phyloP scores from a whole-genome alignment of 805 yeast species.

The Nakazawaea ernobii region DNA sequence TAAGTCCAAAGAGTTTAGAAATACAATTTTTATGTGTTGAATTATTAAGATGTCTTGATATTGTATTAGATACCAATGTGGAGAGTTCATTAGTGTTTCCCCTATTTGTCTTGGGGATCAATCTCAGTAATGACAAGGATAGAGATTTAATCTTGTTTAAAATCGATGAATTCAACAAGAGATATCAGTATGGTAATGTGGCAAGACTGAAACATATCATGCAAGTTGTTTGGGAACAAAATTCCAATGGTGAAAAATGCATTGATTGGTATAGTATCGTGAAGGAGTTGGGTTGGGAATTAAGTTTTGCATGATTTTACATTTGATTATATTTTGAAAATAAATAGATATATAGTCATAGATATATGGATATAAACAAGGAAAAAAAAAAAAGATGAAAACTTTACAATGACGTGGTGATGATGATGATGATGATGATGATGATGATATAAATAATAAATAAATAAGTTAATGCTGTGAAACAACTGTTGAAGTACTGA shows the following conservation, averaged over 20 bases:
- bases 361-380: too few species aligned
- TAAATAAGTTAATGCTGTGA: neutral
- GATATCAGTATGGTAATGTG: slow-evolving; percentile 67
- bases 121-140: slow-evolving; percentile 48
- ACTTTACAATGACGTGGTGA: too few species aligned
- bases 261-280: slow-evolving; percentile 73
- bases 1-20: slow-evolving; percentile 58
- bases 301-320: slow-evolving; percentile 56
- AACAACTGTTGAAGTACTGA: slow-evolving; percentile 25
- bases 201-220: slow-evolving; percentile 37
- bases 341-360: too few species aligned
- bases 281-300: slow-evolving; percentile 66
- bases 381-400: too few species aligned
- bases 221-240: slow-evolving; percentile 42
- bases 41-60: slow-evolving; percentile 50
- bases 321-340: neutral
- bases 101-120: slow-evolving; percentile 70
- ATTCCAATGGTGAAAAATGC: slow-evolving; percentile 48
- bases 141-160: slow-evolving; percentile 45
- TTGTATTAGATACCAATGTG: slow-evolving; percentile 57
- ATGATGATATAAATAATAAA: neutral
- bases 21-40: slow-evolving; percentile 54
- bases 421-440: neutral
- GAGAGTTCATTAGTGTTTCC: slow-evolving; percentile 76
- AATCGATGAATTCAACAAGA: slow-evolving; percentile 48